Evolutionary conservation across 2,329 filamentous ascomycete species (phyloP), one percentile per base, ranked within the genome.

Genomic region (Aspergillus ustus): DNA sequence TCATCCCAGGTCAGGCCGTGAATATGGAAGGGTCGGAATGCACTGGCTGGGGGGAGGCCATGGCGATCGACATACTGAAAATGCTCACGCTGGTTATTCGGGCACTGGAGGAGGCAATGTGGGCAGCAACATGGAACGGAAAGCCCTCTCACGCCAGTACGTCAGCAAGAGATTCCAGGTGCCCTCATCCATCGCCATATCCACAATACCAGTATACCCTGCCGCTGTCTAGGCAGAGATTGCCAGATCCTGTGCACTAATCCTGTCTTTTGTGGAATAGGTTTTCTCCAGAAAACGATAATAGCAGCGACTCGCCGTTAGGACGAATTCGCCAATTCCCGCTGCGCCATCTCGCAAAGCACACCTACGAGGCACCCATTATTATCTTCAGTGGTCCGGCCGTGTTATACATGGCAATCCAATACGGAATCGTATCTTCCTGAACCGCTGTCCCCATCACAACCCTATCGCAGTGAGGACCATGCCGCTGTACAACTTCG

Each of bases 141-240:
- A 82, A 58, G 1, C 64, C 51, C 2, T 73, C 0, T 70, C 65
- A 9, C 65, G 62, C 13, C 71, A 73, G 4, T 82, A 66, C 8
- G 72, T 67, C 2, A 75, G 66, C 49, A 83, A 68, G 0, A 77
- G 75, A 43, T 75, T 75, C 81, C 81, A 84, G 1, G 74, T 73
- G 44, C 77, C 78, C 50, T 83, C 80, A 59, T 82, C 80, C 77
- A 81, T 83, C 20, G 81, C 82, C 82, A 83, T 83, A 46, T 83
- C 81, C 17, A 82, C 73, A 25, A 81, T 72, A 1, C 81, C 80
- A 1, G 82, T 83, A 57, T 80, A 81, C 4, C 82, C 82, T 0
- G 76, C 76, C 0, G 70, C 66, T 55, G 77, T 78, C 57, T 83
- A 83, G 4, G 76, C 77, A 1, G 64, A 54, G 45, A 83, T 74